Base-by-base conservation (phyloP, 768 basidiomycete genomes). In the Xanthoconium purpureum region DNA sequence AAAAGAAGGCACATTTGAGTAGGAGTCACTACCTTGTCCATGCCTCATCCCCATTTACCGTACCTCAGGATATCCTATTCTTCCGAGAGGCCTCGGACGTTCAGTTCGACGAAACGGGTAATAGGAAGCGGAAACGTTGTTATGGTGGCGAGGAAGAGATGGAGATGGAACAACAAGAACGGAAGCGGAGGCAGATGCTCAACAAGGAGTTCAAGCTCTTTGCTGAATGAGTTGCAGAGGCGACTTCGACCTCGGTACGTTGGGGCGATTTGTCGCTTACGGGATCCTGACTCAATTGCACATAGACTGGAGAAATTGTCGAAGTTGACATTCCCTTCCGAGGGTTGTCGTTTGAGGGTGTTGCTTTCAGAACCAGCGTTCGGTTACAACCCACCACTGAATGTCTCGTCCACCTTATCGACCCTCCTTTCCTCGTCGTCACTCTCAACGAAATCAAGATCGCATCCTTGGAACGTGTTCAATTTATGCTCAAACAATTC, bases 141-240 rank as follows among this genome's bases (percentile, higher is more conserved):
- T 98, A 98, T 66, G 94, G 94, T 30, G 97, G 98, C 66, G 97
- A 99, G 71, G 97, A 99, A 69, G 97, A 98, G 74, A 94, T 98
- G 57, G 95, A 98, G 77, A 90, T 96, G 76, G 97, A 98, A 69
- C 24, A 98, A 68, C 92, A 94, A 71, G 97, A 99, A 71, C 80
- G 95, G 48, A 93, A 89, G 73, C 86, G 94, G 32, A 78, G 94
- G 50, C 89, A 89, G 51, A 78, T 88, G 72, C 78, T 97, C 38
- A 98, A 99, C 78, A 93, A 88, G 68, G 93, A 97, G 68, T 94
- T 98, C 73, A 94, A 91, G 68, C 78, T 84, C 24, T 99, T 98
- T 71, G 89, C 94, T 0, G 91, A 96, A 67, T 92, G 91, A 72
- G 81, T 98, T 49, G 87, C 92, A 2, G 91, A 96, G 63, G 90